phyloP scores from a whole-genome alignment of 2,329 filamentous ascomycete genomes.

The Dothideomycetidae sp. region DNA sequence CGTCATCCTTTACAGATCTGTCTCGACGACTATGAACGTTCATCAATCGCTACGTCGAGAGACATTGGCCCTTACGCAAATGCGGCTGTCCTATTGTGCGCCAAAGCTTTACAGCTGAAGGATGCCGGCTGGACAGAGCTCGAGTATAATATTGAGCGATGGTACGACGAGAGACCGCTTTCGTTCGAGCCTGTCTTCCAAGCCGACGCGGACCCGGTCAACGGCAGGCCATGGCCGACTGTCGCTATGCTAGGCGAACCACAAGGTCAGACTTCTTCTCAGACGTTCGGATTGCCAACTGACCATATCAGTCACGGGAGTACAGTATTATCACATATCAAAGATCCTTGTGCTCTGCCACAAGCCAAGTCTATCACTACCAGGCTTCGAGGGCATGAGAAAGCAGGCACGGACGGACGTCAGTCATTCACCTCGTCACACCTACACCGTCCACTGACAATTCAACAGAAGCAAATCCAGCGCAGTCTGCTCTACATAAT shows the following conservation, averaged over 20 bases:
- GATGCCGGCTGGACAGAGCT: constrained; percentile 6
- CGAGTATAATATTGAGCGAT: constrained; percentile 12
- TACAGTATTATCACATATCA: constrained; percentile 25
- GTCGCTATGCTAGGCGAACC: constrained; percentile 23
- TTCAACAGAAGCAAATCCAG: constrained; percentile 14
- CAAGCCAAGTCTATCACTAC: constrained; percentile 10
- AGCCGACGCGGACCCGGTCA: constrained; percentile 11
- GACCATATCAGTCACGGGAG: constrained; percentile 18
- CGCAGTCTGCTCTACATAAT: constrained; percentile 13
- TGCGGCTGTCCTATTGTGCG: constrained; percentile 26
- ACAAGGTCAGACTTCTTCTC: constrained; percentile 14
- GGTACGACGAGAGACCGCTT: constrained; percentile 12
- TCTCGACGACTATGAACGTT: constrained; percentile 26
- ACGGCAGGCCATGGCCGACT: constrained; percentile 18
- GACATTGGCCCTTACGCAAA: constrained; percentile 29
- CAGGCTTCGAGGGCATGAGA: constrained; percentile 14
- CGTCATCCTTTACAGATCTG: constrained; percentile 26
- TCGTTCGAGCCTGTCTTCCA: constrained; percentile 19
- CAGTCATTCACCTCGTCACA: not conserved
- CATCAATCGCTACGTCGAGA: constrained; percentile 23
- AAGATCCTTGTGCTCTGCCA: constrained; percentile 18
- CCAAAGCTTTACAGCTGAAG: constrained; percentile 22
- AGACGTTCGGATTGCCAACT: too few species aligned
- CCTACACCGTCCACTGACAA: not conserved
- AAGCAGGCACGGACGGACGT: constrained; percentile 13